These are phyloP conservation scores for Metschnikowia gelsemii DNA, from an alignment of 805 yeast genomes.

Conservation along the genomic window DNA sequence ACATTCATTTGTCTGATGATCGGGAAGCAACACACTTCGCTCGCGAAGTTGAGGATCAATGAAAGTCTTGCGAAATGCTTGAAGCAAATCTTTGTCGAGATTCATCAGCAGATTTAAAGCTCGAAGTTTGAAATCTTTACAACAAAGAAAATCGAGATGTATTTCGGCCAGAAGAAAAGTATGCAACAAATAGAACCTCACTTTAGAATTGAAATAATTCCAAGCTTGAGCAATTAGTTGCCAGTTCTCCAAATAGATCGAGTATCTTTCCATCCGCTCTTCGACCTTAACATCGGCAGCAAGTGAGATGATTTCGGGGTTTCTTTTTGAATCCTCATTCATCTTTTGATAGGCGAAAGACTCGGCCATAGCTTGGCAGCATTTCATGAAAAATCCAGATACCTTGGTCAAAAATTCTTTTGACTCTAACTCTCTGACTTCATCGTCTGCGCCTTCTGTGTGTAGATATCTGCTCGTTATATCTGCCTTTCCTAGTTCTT, in stretches of 20 bases:
- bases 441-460: constrained; percentile 1
- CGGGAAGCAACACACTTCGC: not conserved
- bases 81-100: constrained; percentile 11
- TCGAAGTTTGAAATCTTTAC: not conserved
- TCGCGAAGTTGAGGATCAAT: constrained; percentile 1
- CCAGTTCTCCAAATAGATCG: constrained; percentile 11
- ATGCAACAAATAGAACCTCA: constrained; percentile 13
- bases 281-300: not conserved
- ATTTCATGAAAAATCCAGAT: constrained; percentile 9
- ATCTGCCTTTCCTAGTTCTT: not conserved
- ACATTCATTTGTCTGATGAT: not conserved
- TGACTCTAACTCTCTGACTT: constrained; percentile 2
- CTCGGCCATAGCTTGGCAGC: constrained; percentile 9
- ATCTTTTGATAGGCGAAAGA: not conserved
- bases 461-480: not conserved
- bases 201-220: constrained; percentile 15
- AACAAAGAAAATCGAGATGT: constrained; percentile 8
- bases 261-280: not conserved
- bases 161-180: constrained; percentile 13
- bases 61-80: constrained; percentile 2
- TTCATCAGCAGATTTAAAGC: constrained; percentile 1
- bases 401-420: constrained; percentile 9
- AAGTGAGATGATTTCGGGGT: not conserved
- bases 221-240: constrained; percentile 9
- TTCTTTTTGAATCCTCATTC: not conserved